Percentiles rank a stretch among this genome's conserved stretches.
phyloP scores from a whole-genome alignment of 2,329 filamentous ascomycete genomes.

The Salinomyces thailandicus region DNA sequence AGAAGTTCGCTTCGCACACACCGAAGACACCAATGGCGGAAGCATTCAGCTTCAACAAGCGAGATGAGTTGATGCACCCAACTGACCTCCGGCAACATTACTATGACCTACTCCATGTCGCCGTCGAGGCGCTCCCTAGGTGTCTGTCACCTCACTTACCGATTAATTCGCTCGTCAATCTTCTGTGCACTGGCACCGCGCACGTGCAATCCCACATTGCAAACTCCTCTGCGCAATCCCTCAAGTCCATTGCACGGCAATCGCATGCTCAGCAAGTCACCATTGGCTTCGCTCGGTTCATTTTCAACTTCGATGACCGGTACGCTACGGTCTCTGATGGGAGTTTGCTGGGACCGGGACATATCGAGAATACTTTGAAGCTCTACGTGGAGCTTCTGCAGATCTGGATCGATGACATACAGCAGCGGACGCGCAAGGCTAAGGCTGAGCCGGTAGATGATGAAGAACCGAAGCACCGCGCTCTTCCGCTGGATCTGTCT shows the following conservation, averaged over 20 bases:
- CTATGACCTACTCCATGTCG: slow-evolving; percentile 89
- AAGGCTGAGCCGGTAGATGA: slow-evolving; percentile 52
- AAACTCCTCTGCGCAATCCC: slow-evolving; percentile 76
- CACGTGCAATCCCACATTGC: slow-evolving; percentile 92
- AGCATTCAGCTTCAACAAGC: slow-evolving; percentile 79
- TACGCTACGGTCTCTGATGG: slow-evolving; percentile 98
- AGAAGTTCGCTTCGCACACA: slow-evolving; percentile 78
- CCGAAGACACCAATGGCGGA: slow-evolving; percentile 94
- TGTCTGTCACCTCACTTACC: slow-evolving; percentile 85
- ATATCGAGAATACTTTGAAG: slow-evolving; percentile 87
- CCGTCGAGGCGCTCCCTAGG: slow-evolving; percentile 88
- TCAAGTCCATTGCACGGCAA: slow-evolving; percentile 91
- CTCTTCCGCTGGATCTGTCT: slow-evolving; percentile 59
- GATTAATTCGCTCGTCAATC: slow-evolving; percentile 85
- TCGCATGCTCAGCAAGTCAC: slow-evolving; percentile 90
- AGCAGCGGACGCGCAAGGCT: slow-evolving; percentile 68
- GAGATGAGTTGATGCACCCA: slow-evolving; percentile 63
- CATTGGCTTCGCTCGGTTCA: slow-evolving; percentile 92
- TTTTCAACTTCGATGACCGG: slow-evolving; percentile 95
- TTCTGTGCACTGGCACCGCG: slow-evolving; percentile 91
- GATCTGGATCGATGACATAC: slow-evolving; percentile 97
- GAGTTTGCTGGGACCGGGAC: slow-evolving; percentile 83
- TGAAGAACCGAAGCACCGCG: slow-evolving; percentile 29
- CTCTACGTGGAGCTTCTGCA: slow-evolving; percentile 88
- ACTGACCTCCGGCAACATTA: slow-evolving; percentile 86